Base-by-base conservation (phyloP, 768 basidiomycete species). In the Hygrophorus russula region DNA sequence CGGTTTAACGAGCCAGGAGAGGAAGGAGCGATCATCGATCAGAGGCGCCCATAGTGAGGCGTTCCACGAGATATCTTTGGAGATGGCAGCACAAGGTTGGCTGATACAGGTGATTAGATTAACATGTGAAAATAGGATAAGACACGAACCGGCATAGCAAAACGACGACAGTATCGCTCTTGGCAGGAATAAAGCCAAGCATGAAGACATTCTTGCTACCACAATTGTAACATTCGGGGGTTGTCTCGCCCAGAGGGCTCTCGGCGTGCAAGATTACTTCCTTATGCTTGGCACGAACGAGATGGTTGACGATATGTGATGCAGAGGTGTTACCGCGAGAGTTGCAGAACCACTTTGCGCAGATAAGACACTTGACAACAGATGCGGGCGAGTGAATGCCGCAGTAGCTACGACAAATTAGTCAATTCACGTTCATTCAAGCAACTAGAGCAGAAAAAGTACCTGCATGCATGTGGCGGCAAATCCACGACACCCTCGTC, bases 141-240 rank as follows among this genome's bases (percentile, higher is more conserved):
- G 24, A 0, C 1, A 28, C 49, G 49, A 55, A 93, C 92, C 94
- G 84, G 59, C 93, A 99, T 13, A 99, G 73, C 13, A 99, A 70
- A 28, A 99, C 94, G 29, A 99, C 96, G 31, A 99, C 96, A 4
- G 96, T 98, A 56, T 99, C 96, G 56, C 88, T 90, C 68, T 99
- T 99, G 14, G 96, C 96, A 2, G 96, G 96, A 54, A 99, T 99
- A 56, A 99, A 99, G 3, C 96, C 96, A 13, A 99, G 76, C 87
- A 97, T 92, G 58, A 99, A 99, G 10, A 98, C 96, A 56, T 99
- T 99, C 66, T 96, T 97, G 69, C 88, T 93, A 12, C 96, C 96
- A 57, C 96, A 99, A 56, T 92, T 93, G 70, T 99, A 99, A 61
- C 96, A 99, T 66, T 99, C 96, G 0, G 96, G 96, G 0, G 89